phyloP scores from a whole-genome alignment of 176 grass and related monocot species.

The Rhipidocladum racemiflorum region DNA sequence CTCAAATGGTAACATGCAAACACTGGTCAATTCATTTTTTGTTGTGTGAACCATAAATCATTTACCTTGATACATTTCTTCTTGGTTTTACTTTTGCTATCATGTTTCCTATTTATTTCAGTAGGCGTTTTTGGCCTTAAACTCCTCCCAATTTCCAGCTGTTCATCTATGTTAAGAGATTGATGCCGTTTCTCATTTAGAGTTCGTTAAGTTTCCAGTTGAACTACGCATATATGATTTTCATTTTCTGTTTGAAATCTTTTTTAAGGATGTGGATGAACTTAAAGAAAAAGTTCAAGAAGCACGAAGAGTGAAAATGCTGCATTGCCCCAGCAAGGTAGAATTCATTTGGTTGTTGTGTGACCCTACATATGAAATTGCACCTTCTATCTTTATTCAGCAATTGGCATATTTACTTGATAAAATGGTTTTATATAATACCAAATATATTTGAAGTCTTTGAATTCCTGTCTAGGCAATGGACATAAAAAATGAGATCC shows the following conservation, averaged over 20 bases:
- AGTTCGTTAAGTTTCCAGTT: constrained; percentile 17
- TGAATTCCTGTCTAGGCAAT: constrained; percentile 56
- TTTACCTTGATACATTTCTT: not conserved
- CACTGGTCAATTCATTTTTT: not conserved
- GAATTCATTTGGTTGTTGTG: not conserved
- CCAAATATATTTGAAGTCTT: not conserved
- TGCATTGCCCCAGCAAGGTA: constrained; percentile 88
- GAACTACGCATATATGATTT: constrained; percentile 20
- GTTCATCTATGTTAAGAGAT: not conserved
- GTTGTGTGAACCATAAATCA: not conserved
- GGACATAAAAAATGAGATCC: constrained; percentile 68
- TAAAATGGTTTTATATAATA: not conserved
- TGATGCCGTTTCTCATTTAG: not conserved
- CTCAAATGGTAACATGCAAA: not conserved
- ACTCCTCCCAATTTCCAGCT: not conserved
- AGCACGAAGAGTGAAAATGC: constrained; percentile 81
- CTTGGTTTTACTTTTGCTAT: not conserved
- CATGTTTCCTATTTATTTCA: not conserved
- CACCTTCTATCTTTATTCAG: not conserved
- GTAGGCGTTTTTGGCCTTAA: not conserved
- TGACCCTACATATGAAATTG: not conserved
- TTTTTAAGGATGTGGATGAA: constrained; percentile 57
- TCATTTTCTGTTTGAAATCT: not conserved
- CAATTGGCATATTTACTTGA: not conserved
- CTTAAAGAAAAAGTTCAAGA: constrained; percentile 64